A percentile compares a stretch with the other conserved stretches of the same genome.
These are phyloP conservation scores for Arthromyces matolae DNA, from an alignment of 768 basidiomycete species.

Conservation along the genomic window DNA sequence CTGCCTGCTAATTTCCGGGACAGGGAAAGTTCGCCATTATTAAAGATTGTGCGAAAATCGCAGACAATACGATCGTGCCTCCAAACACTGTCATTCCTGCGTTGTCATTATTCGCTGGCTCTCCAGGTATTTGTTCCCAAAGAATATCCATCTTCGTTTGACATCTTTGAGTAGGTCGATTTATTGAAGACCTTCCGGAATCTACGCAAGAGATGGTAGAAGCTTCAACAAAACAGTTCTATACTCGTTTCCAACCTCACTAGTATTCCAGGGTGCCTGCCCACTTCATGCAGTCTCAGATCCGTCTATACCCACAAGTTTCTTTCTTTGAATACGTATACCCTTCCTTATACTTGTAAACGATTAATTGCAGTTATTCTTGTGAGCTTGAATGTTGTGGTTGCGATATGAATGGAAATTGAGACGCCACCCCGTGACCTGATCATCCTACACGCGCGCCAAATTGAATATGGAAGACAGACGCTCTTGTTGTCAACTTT, in stretches of 20 bases:
- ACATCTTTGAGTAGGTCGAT: conserved; percentile 51
- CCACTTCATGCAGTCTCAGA: too few relatives aligned
- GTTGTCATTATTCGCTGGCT: conserved; percentile 79
- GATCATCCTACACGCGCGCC: too few relatives aligned
- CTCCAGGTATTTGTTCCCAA: conserved; percentile 63
- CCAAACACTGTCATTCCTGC: conserved; percentile 93
- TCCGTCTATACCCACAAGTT: too few relatives aligned
- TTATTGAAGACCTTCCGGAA: conserved; percentile 84
- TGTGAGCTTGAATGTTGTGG: neutral
- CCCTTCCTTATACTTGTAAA: too few relatives aligned
- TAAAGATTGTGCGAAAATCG: conserved; percentile 90
- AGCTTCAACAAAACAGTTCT: conserved; percentile 78
- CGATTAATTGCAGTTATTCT: too few relatives aligned
- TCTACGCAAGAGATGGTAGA: conserved; percentile 93
- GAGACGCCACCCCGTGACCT: conserved; percentile 13
- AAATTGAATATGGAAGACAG: conserved; percentile 8
- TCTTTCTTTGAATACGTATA: too few relatives aligned
- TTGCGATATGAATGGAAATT: neutral
- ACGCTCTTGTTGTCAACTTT: neutral
- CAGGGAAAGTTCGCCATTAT: conserved; percentile 97
- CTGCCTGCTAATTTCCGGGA: neutral
- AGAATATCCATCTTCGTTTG: neutral
- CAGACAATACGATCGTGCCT: conserved; percentile 86
- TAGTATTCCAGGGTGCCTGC: too few relatives aligned
- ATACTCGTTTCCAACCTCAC: conserved; percentile 79